Conservation (phyloP, 1,139 yeast genomes). For the Candida sanyaensis region DNA sequence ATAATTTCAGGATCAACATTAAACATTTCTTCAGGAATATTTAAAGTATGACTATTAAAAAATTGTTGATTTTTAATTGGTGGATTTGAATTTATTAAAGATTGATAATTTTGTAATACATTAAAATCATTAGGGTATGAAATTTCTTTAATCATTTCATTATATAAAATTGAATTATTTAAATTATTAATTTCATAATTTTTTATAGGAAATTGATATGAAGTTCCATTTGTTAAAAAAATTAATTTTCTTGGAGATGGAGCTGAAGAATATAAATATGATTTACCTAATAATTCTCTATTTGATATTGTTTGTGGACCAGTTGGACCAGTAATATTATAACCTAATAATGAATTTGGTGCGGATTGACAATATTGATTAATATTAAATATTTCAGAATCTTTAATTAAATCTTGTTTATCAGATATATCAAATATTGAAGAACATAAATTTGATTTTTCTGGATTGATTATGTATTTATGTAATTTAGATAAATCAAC, state of each 20-base stretch:
- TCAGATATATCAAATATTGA: slow-evolving; percentile 24
- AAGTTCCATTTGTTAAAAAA: slow-evolving; percentile 34
- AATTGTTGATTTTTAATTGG: not conserved
- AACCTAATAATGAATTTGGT: slow-evolving; percentile 27
- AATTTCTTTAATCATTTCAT: slow-evolving; percentile 15
- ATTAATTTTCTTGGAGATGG: slow-evolving; percentile 45
- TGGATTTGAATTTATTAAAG: slow-evolving; percentile 12
- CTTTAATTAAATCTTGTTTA: slow-evolving; percentile 18
- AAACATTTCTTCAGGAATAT: slow-evolving; percentile 13
- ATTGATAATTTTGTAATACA: slow-evolving; percentile 13
- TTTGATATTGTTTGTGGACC: slow-evolving; percentile 32
- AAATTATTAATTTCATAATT: slow-evolving; percentile 19
- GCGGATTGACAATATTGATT: slow-evolving; percentile 24
- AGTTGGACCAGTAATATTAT: slow-evolving; percentile 22
- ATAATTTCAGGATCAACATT: slow-evolving; percentile 12
- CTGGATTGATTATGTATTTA: slow-evolving; percentile 22
- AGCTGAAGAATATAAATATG: slow-evolving; percentile 42
- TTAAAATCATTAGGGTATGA: slow-evolving; percentile 2
- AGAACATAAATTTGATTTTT: slow-evolving; percentile 18
- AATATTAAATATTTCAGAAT: slow-evolving; percentile 18
- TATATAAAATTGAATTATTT: slow-evolving; percentile 24
- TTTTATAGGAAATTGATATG: slow-evolving; percentile 25
- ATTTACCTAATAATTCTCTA: slow-evolving; percentile 41
- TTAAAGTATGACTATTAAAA: not conserved
- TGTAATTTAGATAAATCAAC: slow-evolving; percentile 32